These are phyloP conservation scores for Hymenoscyphus albidus DNA, from an alignment of 2,329 filamentous ascomycete genomes.

Conservation along the genomic window DNA sequence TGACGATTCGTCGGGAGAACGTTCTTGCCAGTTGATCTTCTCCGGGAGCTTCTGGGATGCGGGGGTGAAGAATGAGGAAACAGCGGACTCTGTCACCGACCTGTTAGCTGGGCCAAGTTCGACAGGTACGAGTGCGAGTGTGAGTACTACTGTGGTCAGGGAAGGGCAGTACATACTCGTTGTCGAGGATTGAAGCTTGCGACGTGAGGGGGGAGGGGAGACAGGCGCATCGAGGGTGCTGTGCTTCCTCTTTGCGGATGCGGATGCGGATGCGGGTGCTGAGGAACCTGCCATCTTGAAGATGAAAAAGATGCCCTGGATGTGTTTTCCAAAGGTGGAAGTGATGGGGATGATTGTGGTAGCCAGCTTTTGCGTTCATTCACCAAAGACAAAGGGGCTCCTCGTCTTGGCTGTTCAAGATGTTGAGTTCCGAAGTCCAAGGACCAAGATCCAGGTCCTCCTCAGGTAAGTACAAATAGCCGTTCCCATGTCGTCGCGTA, in stretches of 20 bases:
- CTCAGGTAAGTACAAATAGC: background rate
- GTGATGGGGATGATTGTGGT: background rate
- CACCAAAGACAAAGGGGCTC: background rate
- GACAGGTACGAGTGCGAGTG: background rate
- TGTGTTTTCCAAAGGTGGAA: conserved; percentile 1
- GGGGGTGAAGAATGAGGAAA: conserved; percentile 86
- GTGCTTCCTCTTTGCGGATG: conserved; percentile 28
- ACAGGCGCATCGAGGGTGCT: conserved; percentile 24
- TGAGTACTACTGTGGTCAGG: background rate
- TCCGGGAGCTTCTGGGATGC: conserved; percentile 79
- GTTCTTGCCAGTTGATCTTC: conserved; percentile 66
- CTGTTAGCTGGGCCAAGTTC: background rate
- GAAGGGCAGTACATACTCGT: conserved; percentile 31
- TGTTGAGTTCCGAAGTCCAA: background rate
- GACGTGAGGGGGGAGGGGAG: conserved; percentile 35
- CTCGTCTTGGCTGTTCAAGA: background rate
- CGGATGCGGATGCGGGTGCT: conserved; percentile 4
- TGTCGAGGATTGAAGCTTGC: conserved; percentile 36
- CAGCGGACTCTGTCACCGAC: conserved; percentile 54
- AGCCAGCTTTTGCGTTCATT: background rate
- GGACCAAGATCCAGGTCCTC: background rate
- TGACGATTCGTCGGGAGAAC: conserved; percentile 48
- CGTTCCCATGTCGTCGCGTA: background rate
- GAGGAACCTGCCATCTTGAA: conserved; percentile 24
- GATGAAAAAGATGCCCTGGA: background rate